Percentiles rank a stretch among this genome's conserved stretches.
Conservation (phyloP, 257 asterid genomes). For the Verbena officinalis region DNA sequence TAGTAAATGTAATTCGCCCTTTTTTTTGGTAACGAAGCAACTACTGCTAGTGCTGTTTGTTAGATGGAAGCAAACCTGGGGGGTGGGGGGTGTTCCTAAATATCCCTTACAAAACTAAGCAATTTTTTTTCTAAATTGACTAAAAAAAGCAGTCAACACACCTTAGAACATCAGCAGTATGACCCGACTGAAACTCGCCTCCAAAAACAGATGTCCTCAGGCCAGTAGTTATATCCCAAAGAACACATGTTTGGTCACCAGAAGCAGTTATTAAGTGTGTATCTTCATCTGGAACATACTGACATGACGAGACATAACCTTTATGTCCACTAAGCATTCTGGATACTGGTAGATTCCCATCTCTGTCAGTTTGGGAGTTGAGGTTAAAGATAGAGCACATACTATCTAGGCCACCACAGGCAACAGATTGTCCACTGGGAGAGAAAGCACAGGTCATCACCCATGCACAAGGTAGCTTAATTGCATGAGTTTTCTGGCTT, state of each 20-base stretch:
- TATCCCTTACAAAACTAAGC: not conserved
- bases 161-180: constrained; percentile 88
- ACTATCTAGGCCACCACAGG: constrained; percentile 98
- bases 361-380: constrained; percentile 80
- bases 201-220: constrained; percentile 92
- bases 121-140: not conserved
- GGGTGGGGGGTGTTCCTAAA: too few relatives aligned
- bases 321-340: constrained; percentile 92
- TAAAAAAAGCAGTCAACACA: constrained; percentile 32
- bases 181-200: constrained; percentile 98
- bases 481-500: constrained; percentile 95
- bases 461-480: constrained; percentile 97
- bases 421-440: constrained; percentile 89
- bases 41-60: too few relatives aligned
- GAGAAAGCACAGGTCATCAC: constrained; percentile 99
- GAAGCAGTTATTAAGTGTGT: constrained; percentile 89
- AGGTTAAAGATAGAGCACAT: constrained; percentile 92
- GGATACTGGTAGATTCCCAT: constrained; percentile 81
- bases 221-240: constrained; percentile 98
- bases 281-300: constrained; percentile 93
- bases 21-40: too few relatives aligned
- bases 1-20: too few relatives aligned
- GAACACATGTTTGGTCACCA: constrained; percentile 93
- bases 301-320: constrained; percentile 95
- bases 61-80: too few relatives aligned